Conservation (phyloP, 1,284 basidiomycete species). For the Exobasidium rhododendri region DNA sequence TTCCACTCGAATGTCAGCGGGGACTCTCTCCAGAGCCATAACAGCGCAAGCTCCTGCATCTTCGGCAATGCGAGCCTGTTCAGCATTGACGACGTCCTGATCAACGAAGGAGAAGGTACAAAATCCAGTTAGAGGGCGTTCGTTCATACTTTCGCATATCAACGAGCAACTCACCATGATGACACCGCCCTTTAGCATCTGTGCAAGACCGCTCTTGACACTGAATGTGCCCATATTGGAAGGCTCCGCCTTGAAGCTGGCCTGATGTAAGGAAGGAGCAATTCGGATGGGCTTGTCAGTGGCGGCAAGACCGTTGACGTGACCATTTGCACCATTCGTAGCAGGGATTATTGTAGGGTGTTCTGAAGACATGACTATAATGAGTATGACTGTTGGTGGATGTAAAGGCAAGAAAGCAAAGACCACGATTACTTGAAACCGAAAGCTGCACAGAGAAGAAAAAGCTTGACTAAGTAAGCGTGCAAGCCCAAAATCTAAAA, state of each 20-base stretch:
- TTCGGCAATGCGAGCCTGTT: conserved; percentile 91
- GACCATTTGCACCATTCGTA: conserved; percentile 15
- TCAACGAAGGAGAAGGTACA: conserved; percentile 7
- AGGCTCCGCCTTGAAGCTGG: conserved; percentile 58
- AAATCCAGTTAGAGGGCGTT: background rate
- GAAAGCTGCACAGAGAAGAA: background rate
- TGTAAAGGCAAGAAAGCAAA: background rate
- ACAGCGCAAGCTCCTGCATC: conserved; percentile 97
- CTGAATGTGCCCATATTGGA: conserved; percentile 77
- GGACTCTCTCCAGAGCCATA: conserved; percentile 83
- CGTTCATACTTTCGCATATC: background rate
- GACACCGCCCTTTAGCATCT: conserved; percentile 58
- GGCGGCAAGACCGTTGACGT: conserved; percentile 34
- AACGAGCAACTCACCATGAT: conserved; percentile 43
- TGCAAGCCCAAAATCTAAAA: too few species aligned
- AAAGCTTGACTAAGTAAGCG: too few species aligned
- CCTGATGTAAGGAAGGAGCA: conserved; percentile 29
- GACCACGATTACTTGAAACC: background rate
- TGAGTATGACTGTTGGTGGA: background rate
- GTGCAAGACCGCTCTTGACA: conserved; percentile 69
- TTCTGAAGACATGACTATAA: conserved; percentile 46
- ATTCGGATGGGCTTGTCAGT: conserved; percentile 19
- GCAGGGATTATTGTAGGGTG: conserved; percentile 52
- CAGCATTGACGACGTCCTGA: conserved; percentile 64
- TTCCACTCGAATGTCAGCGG: conserved; percentile 73